Conservation (phyloP, 345 rosid genomes). For the Eucalyptus curtisii region DNA sequence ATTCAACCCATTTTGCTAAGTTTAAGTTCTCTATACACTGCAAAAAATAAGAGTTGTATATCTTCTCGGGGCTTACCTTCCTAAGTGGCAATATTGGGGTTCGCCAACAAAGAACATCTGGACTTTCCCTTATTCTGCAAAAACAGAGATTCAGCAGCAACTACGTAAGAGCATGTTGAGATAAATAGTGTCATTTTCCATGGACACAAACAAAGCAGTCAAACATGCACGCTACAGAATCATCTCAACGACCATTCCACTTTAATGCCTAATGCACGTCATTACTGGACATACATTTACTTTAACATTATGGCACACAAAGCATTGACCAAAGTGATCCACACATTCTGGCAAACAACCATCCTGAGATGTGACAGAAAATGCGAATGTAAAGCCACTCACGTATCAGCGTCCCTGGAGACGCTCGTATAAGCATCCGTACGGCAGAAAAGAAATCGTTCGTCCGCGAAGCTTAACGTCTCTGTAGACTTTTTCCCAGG, state of each 20-base stretch:
- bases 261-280: background rate
- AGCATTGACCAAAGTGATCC: background rate
- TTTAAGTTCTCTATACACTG: background rate
- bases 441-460: constrained; percentile 5
- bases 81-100: constrained; percentile 27
- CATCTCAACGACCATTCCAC: background rate
- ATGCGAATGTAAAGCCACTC: background rate
- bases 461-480: background rate
- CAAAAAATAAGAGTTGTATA: too few relatives aligned
- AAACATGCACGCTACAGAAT: background rate
- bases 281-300: background rate
- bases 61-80: constrained; percentile 30
- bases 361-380: background rate
- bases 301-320: background rate
- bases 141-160: background rate
- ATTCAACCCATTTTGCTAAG: background rate
- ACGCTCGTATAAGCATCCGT: background rate
- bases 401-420: constrained; percentile 20
- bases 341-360: background rate
- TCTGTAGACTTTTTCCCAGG: constrained; percentile 8
- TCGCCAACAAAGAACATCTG: constrained; percentile 54
- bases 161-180: background rate
- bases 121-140: constrained; percentile 37
- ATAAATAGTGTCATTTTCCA: background rate
- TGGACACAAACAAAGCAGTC: background rate